A percentile compares a stretch with the other conserved stretches of the same genome.
phyloP scores from a whole-genome alignment of 1,139 yeast species.

The Geotrichum reessii region DNA sequence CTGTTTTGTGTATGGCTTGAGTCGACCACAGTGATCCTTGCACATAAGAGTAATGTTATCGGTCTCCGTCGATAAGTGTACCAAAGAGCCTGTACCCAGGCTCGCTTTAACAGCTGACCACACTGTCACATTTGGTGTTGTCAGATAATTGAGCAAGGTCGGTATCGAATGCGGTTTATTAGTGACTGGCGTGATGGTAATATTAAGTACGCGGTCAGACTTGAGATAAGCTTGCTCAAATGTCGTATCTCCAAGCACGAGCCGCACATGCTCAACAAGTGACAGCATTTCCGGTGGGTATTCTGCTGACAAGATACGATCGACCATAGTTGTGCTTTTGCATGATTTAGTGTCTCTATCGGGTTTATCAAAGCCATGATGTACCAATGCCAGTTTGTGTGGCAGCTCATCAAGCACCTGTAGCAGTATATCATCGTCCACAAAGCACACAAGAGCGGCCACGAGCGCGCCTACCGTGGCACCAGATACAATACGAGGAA shows the following conservation, averaged over 20 bases:
- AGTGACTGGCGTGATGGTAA: constrained; percentile 65
- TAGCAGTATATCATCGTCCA: constrained; percentile 49
- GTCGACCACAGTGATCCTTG: constrained; percentile 48
- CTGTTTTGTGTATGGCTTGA: constrained; percentile 21
- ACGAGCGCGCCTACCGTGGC: constrained; percentile 93
- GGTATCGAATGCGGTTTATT: constrained; percentile 43
- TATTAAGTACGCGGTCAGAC: constrained; percentile 73
- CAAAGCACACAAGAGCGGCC: constrained; percentile 75
- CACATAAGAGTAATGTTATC: constrained; percentile 54
- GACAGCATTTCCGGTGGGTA: constrained; percentile 79
- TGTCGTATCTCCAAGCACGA: constrained; percentile 75
- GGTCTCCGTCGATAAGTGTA: constrained; percentile 30
- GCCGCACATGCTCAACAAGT: constrained; percentile 71
- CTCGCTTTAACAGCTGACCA: constrained; percentile 74
- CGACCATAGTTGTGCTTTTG: constrained; percentile 31
- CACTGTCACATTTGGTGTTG: constrained; percentile 85
- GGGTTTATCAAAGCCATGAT: neutral
- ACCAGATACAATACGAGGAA: constrained; percentile 87
- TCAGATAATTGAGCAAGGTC: constrained; percentile 71
- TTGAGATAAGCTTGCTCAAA: constrained; percentile 86
- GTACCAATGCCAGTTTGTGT: constrained; percentile 44
- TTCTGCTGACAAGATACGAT: constrained; percentile 50
- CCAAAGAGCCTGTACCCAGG: constrained; percentile 59
- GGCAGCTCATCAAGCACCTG: constrained; percentile 35
- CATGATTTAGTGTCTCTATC: constrained; percentile 34